phyloP scores from a whole-genome alignment of 73 alveolate genomes.

The Effrenium voratum region DNA sequence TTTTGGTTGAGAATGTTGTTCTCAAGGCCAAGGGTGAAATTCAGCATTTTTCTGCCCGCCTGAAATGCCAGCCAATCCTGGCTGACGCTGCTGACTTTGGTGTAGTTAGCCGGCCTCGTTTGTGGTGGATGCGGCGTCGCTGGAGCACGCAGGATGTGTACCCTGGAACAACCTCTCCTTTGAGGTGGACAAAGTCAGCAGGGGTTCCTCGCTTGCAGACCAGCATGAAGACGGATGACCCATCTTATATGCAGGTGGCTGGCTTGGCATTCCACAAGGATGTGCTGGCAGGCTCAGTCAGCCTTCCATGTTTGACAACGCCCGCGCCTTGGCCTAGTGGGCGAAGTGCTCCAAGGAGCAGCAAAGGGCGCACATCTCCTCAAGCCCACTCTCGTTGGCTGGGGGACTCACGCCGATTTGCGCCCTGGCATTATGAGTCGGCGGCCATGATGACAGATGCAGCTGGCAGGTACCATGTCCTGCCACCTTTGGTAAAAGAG shows the following conservation, averaged over 20 bases:
- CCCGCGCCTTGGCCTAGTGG: background rate
- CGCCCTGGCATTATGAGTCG: background rate
- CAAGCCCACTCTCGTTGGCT: background rate
- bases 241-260: background rate
- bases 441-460: background rate
- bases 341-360: background rate
- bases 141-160: background rate
- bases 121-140: background rate
- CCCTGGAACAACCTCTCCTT: background rate
- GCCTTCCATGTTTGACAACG: background rate
- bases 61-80: background rate
- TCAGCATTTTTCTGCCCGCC: background rate
- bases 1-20: background rate
- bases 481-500: background rate
- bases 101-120: background rate
- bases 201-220: background rate
- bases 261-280: background rate
- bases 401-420: background rate
- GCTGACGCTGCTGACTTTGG: background rate
- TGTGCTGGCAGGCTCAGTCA: background rate
- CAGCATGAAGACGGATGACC: background rate
- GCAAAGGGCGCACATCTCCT: background rate
- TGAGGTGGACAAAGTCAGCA: background rate
- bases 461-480: background rate
- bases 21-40: background rate